Conservation (phyloP, 257 asterid genomes). For the Euphrasia confusa region DNA sequence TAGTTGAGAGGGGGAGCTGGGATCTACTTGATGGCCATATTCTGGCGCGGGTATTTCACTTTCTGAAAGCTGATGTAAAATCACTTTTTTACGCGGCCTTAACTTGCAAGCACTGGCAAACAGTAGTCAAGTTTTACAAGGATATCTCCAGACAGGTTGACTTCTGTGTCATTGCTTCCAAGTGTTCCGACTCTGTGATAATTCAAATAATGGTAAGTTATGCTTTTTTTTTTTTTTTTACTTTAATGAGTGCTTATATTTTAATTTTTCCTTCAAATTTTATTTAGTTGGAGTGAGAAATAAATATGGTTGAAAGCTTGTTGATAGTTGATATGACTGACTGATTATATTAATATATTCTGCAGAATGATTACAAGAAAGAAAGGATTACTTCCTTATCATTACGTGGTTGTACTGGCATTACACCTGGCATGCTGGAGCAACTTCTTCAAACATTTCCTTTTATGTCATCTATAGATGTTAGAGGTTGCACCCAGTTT, state of each 20-base stretch:
- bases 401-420: conserved; percentile 73
- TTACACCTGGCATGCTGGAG: conserved; percentile 70
- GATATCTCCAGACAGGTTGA: conserved; percentile 66
- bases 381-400: conserved; percentile 67
- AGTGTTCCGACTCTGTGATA: conserved; percentile 55
- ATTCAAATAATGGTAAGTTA: conserved; percentile 63
- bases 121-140: conserved; percentile 57
- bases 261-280: not conserved
- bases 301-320: conserved; percentile 7
- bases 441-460: conserved; percentile 64
- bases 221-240: conserved; percentile 1
- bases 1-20: conserved; percentile 59
- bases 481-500: conserved; percentile 88
- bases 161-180: conserved; percentile 53
- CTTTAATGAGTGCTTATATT: not conserved
- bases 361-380: conserved; percentile 79
- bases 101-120: conserved; percentile 95
- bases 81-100: conserved; percentile 61
- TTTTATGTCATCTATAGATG: conserved; percentile 59
- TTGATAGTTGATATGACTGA: conserved; percentile 20
- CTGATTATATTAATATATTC: conserved; percentile 13
- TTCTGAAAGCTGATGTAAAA: conserved; percentile 79
- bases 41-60: conserved; percentile 86
- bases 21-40: conserved; percentile 63
- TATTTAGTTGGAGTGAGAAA: conserved; percentile 12